Conservation (phyloP, 148 eudicot species). For the Rhododendron ferrugineum region DNA sequence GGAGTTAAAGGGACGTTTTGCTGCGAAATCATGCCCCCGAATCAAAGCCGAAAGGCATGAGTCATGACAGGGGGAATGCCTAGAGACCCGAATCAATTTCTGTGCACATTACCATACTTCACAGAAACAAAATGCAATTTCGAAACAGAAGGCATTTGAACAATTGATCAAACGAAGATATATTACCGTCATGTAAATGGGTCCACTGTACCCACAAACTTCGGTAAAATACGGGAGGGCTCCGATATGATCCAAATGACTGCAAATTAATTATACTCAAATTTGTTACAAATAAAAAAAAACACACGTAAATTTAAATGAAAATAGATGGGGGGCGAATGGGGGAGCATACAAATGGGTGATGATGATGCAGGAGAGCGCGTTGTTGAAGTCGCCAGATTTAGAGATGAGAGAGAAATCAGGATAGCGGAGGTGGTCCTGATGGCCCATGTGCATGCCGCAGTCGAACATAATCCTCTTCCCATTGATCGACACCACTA, state of each 20-base stretch:
- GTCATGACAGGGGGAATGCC: neutral
- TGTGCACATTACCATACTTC: too few relatives aligned
- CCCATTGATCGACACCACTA: constrained; percentile 69
- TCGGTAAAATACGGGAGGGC: constrained; percentile 94
- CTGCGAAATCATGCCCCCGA: too few relatives aligned
- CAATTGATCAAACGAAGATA: neutral
- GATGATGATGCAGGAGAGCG: constrained; percentile 65
- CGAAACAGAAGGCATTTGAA: too few relatives aligned
- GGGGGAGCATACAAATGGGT: constrained; percentile 57
- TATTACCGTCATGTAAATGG: constrained; percentile 91
- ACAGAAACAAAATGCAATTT: neutral
- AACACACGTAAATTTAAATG: neutral
- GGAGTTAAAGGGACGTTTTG: too few relatives aligned
- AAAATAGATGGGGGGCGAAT: neutral
- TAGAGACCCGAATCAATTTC: neutral
- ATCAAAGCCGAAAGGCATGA: too few relatives aligned
- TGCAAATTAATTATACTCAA: constrained; percentile 22
- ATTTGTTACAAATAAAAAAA: neutral
- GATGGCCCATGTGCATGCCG: constrained; percentile 94
- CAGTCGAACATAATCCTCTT: constrained; percentile 96
- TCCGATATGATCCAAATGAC: constrained; percentile 90
- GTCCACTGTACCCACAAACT: constrained; percentile 91
- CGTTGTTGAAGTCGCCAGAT: constrained; percentile 45
- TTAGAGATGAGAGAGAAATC: constrained; percentile 71
- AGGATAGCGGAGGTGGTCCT: constrained; percentile 68